Percentiles rank a stretch among this genome's conserved stretches.
These are phyloP conservation scores for Clonostachys rhizophaga DNA, from an alignment of 2,329 filamentous ascomycete species.

Conservation along the genomic window DNA sequence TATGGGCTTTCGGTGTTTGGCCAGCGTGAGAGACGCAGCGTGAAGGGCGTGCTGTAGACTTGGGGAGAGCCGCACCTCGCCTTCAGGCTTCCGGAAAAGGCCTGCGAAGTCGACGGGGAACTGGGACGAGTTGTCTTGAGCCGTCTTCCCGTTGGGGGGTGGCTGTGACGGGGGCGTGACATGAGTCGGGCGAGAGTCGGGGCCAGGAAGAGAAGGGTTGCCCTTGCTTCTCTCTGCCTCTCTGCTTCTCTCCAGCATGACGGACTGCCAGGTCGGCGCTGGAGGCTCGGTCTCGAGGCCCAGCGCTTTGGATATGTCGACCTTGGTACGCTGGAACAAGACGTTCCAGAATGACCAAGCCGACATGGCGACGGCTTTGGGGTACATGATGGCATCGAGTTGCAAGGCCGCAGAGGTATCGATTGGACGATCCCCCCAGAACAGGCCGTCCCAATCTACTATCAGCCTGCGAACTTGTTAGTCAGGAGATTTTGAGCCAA, in stretches of 20 bases:
- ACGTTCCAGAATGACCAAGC: constrained; percentile 46
- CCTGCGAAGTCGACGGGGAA: background rate
- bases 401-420: constrained; percentile 39
- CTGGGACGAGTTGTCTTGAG: constrained; percentile 11
- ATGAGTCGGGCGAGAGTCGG: background rate
- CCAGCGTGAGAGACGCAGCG: constrained; percentile 26
- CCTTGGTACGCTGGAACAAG: constrained; percentile 37
- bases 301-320: constrained; percentile 36
- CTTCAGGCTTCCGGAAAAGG: constrained; percentile 6
- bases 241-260: constrained; percentile 17
- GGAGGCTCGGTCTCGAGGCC: constrained; percentile 26
- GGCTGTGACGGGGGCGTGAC: constrained; percentile 8
- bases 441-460: constrained; percentile 42
- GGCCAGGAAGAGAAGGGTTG: background rate
- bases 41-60: constrained; percentile 22
- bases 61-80: constrained; percentile 24
- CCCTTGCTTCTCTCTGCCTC: constrained; percentile 6
- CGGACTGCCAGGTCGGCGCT: constrained; percentile 20
- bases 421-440: constrained; percentile 40
- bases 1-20: constrained; percentile 40
- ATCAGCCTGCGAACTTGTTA: constrained; percentile 34
- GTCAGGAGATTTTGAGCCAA: background rate
- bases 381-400: constrained; percentile 46
- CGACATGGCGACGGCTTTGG: constrained; percentile 43
- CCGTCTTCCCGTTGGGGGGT: constrained; percentile 13